These are phyloP conservation scores for Aspergillus indologenus DNA, from an alignment of 495 filamentous ascomycete species.

Conservation along the genomic window DNA sequence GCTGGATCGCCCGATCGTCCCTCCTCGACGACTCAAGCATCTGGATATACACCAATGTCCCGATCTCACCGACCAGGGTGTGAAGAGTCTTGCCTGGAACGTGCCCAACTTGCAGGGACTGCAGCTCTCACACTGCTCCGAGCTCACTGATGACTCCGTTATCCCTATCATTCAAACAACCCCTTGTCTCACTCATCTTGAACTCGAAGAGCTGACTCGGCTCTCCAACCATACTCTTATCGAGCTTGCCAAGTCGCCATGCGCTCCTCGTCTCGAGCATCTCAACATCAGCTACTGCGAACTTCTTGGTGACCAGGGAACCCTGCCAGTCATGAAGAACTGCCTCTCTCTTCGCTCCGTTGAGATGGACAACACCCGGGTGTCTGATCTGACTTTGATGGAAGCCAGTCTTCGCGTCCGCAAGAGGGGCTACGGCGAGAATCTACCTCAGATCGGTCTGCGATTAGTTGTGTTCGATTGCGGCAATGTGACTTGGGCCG, in stretches of 20 bases:
- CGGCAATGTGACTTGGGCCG: constrained; percentile 86
- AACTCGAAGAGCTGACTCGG: constrained; percentile 79
- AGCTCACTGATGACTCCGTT: constrained; percentile 71
- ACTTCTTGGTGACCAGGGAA: constrained; percentile 74
- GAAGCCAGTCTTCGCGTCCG: constrained; percentile 79
- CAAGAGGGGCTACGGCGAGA: constrained; percentile 54
- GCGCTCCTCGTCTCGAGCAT: constrained; percentile 66
- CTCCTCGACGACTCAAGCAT: constrained; percentile 76
- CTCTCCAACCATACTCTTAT: constrained; percentile 72
- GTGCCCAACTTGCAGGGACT: constrained; percentile 80
- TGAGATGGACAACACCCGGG: constrained; percentile 91
- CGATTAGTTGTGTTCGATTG: constrained; percentile 89
- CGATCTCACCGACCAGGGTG: constrained; percentile 64
- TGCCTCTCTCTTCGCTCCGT: constrained; percentile 67
- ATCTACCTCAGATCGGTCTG: constrained; percentile 59
- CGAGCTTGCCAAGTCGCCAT: constrained; percentile 71
- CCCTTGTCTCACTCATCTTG: constrained; percentile 77
- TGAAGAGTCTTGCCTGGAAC: constrained; percentile 65
- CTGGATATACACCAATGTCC: constrained; percentile 80
- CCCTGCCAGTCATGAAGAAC: constrained; percentile 76
- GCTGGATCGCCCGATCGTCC: constrained; percentile 70
- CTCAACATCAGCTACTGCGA: constrained; percentile 90
- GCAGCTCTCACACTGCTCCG: constrained; percentile 68
- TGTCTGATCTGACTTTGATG: constrained; percentile 81
- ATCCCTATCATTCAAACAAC: constrained; percentile 68